These are phyloP conservation scores for Wilcoxina mikolae DNA, from an alignment of 495 filamentous ascomycete species.

Conservation along the genomic window DNA sequence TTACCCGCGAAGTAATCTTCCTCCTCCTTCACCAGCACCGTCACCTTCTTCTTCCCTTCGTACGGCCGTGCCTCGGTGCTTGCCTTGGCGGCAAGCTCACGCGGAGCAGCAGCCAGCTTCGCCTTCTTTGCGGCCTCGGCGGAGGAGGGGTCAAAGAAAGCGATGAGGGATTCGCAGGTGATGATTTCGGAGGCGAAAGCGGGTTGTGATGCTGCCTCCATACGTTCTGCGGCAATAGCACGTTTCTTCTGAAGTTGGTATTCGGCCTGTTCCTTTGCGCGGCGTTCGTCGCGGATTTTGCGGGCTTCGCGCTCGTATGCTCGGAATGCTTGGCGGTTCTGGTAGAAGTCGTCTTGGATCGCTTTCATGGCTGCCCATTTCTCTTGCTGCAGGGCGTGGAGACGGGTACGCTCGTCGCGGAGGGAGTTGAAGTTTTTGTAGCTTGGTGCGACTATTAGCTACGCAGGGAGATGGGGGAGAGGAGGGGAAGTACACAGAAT, in stretches of 20 bases:
- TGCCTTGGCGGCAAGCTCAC: conserved; percentile 59
- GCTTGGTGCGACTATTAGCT: conserved; percentile 6
- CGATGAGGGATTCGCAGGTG: conserved; percentile 67
- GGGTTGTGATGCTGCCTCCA: conserved; percentile 75
- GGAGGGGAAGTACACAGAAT: conserved; percentile 30
- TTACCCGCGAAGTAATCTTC: conserved; percentile 74
- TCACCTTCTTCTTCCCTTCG: conserved; percentile 51
- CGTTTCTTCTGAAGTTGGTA: conserved; percentile 58
- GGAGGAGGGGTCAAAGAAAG: conserved; percentile 75
- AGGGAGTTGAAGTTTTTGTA: conserved; percentile 76
- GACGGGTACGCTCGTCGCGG: conserved; percentile 71
- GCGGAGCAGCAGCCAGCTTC: conserved; percentile 42
- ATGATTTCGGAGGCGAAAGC: conserved; percentile 87
- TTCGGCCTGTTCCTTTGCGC: conserved; percentile 63
- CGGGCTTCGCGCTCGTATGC: conserved; percentile 63
- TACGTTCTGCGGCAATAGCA: conserved; percentile 64
- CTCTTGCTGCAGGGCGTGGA: conserved; percentile 66
- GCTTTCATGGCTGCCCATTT: conserved; percentile 66
- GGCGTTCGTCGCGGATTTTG: conserved; percentile 51
- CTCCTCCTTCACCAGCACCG: conserved; percentile 64
- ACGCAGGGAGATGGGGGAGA: background rate
- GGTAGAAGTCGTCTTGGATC: conserved; percentile 74
- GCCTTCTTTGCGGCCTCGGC: conserved; percentile 51
- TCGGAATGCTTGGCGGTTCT: conserved; percentile 55
- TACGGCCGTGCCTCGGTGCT: conserved; percentile 67